Percentiles rank a stretch among this genome's conserved stretches.
phyloP scores from a whole-genome alignment of 108 stramenopile genomes.

The Ochromonas danica region DNA sequence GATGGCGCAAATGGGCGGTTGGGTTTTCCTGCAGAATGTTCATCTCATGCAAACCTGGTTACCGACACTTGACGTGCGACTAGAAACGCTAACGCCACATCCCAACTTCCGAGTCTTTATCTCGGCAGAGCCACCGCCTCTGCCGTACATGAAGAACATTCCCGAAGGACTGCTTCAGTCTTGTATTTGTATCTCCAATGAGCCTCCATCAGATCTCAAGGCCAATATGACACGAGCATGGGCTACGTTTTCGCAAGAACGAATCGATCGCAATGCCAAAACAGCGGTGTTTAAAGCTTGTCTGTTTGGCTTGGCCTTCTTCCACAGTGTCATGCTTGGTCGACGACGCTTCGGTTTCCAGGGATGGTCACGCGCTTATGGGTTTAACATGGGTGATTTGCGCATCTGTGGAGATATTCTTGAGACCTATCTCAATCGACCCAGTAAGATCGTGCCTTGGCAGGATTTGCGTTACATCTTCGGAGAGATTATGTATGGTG shows the following conservation, averaged over 20 bases:
- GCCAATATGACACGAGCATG: slow-evolving; percentile 61
- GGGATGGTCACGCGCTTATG: slow-evolving; percentile 59
- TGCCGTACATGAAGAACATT: slow-evolving; percentile 57
- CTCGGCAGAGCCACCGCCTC: slow-evolving; percentile 57
- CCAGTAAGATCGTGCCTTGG: slow-evolving; percentile 56
- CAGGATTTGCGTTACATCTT: slow-evolving; percentile 65
- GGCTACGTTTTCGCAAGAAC: slow-evolving; percentile 54
- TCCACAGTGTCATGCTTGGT: slow-evolving; percentile 62
- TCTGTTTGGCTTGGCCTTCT: slow-evolving; percentile 62
- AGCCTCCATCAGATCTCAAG: slow-evolving; percentile 61
- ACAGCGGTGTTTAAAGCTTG: slow-evolving; percentile 43
- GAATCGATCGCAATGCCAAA: slow-evolving; percentile 37
- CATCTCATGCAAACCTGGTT: slow-evolving; percentile 68
- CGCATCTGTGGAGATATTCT: slow-evolving; percentile 61
- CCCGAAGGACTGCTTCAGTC: slow-evolving; percentile 60
- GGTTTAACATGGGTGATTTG: slow-evolving; percentile 61
- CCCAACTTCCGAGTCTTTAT: slow-evolving; percentile 60
- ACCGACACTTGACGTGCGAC: slow-evolving; percentile 47
- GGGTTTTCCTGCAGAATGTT: slow-evolving; percentile 65
- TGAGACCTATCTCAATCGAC: slow-evolving; percentile 51
- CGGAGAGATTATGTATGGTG: slow-evolving; percentile 71
- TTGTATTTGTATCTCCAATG: slow-evolving; percentile 64
- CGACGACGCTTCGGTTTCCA: slow-evolving; percentile 58
- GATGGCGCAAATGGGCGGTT: slow-evolving; percentile 52
- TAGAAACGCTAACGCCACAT: slow-evolving; percentile 53